phyloP scores from a whole-genome alignment of 1,139 yeast species.

The Zygoascus sp. region DNA sequence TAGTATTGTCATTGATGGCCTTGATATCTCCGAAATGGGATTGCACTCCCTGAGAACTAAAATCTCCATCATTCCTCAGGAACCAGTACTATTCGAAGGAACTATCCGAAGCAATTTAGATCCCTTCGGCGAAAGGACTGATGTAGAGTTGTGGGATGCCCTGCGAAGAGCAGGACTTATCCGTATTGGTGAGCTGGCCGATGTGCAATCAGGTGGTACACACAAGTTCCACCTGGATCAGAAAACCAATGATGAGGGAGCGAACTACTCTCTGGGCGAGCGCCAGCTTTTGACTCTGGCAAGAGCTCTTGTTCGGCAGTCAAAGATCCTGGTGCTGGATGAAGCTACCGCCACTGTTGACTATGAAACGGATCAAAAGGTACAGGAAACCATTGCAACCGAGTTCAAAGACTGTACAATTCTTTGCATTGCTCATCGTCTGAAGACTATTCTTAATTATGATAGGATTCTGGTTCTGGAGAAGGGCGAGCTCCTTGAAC shows the following conservation, averaged over 20 bases:
- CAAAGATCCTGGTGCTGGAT: conserved; percentile 65
- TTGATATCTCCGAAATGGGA: conserved; percentile 54
- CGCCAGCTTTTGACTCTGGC: conserved; percentile 72
- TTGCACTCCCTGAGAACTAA: conserved; percentile 50
- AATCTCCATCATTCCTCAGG: conserved; percentile 71
- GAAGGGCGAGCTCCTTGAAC: conserved; percentile 54
- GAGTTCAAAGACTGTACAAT: conserved; percentile 67
- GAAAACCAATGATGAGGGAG: conserved; percentile 65
- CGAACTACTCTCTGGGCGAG: conserved; percentile 73
- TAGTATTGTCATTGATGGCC: conserved; percentile 50
- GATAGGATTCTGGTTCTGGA: conserved; percentile 66
- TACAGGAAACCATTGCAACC: conserved; percentile 57
- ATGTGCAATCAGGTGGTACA: conserved; percentile 24
- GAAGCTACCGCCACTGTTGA: conserved; percentile 85
- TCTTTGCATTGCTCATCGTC: conserved; percentile 74
- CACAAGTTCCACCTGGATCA: conserved; percentile 66
- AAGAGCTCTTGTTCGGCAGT: conserved; percentile 67
- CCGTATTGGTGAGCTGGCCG: conserved; percentile 38
- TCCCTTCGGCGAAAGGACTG: conserved; percentile 52
- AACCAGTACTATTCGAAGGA: conserved; percentile 65
- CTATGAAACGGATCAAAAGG: conserved; percentile 66
- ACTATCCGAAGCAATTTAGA: conserved; percentile 60
- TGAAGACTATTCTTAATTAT: conserved; percentile 61
- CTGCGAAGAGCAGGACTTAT: conserved; percentile 46
- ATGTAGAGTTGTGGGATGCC: conserved; percentile 51